A percentile compares a stretch with the other conserved stretches of the same genome.
Evolutionary conservation across 257 asterid genomes (phyloP).

Genomic region (Nyctanthes arbortristis): DNA sequence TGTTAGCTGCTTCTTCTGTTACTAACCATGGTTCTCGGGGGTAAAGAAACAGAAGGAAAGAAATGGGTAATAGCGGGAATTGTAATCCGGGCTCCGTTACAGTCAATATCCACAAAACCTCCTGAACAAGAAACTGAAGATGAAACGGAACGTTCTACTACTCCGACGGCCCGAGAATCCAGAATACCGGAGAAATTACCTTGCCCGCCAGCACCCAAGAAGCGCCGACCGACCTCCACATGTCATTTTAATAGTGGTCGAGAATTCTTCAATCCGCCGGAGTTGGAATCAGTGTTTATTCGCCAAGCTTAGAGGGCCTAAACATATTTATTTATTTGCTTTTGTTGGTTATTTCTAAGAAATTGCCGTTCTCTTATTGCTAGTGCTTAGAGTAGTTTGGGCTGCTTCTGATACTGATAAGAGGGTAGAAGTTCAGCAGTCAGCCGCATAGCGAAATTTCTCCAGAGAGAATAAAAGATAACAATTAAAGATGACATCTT

Average conservation of each 20-base stretch:
- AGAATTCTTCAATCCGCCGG: conserved; percentile 79
- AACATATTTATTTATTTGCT: conserved; percentile 11
- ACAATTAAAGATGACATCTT: too few species aligned
- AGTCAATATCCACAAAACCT: conserved; percentile 48
- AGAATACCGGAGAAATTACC: conserved; percentile 62
- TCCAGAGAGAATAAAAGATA: too few species aligned
- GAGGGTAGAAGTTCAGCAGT: too few species aligned
- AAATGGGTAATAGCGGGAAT: conserved; percentile 75
- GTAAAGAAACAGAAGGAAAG: conserved; percentile 50
- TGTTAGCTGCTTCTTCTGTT: not conserved
- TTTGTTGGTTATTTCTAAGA: not conserved
- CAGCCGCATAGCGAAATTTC: too few species aligned
- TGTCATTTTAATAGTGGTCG: conserved; percentile 55
- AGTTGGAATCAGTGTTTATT: conserved; percentile 71
- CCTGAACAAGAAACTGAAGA: conserved; percentile 40
- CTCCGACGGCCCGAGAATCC: conserved; percentile 74
- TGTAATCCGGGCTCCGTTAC: conserved; percentile 56
- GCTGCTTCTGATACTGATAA: too few species aligned
- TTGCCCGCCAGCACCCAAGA: conserved; percentile 89
- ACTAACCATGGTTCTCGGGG: conserved; percentile 50
- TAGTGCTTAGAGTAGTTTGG: not conserved
- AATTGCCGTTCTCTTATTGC: not conserved
- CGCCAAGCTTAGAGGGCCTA: conserved; percentile 64
- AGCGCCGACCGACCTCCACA: conserved; percentile 57
- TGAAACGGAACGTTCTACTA: conserved; percentile 48